Conservation (phyloP, 345 rosid genomes). For the Stellera chamaejasme region DNA sequence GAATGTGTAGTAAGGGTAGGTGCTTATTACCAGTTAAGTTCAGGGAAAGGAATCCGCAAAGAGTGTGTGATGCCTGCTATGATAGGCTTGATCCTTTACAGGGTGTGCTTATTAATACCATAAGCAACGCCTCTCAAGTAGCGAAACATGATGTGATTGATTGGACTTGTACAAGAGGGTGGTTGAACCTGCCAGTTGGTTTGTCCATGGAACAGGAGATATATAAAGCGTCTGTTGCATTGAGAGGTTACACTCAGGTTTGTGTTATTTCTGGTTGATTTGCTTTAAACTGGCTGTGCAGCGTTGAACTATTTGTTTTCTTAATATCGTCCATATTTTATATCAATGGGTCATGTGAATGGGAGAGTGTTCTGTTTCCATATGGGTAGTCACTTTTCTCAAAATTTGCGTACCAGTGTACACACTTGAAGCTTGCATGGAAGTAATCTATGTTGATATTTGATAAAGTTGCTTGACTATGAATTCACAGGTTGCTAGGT, state of each 20-base stretch:
- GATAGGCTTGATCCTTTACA: constrained; percentile 82
- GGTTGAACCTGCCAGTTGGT: constrained; percentile 95
- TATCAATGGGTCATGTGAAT: too few relatives aligned
- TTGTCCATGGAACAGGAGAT: constrained; percentile 88
- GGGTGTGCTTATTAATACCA: constrained; percentile 73
- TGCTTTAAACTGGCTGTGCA: too few relatives aligned
- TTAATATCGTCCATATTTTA: too few relatives aligned
- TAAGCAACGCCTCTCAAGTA: constrained; percentile 81
- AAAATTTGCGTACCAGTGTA: too few relatives aligned
- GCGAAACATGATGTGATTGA: constrained; percentile 89
- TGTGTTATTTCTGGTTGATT: constrained; percentile 9
- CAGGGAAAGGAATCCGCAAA: constrained; percentile 51
- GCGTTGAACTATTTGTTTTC: too few relatives aligned
- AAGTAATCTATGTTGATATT: too few relatives aligned
- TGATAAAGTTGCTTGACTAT: constrained; percentile 5
- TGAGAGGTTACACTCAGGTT: constrained; percentile 37
- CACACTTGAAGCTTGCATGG: too few relatives aligned
- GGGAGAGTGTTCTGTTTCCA: too few relatives aligned
- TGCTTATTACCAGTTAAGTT: constrained; percentile 72
- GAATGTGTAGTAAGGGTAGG: constrained; percentile 75
- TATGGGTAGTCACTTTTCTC: too few relatives aligned
- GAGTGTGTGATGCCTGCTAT: constrained; percentile 89
- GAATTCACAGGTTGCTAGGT: constrained; percentile 47
- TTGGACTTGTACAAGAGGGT: constrained; percentile 86
- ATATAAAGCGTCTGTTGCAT: constrained; percentile 75